phyloP scores from a whole-genome alignment of 805 yeast genomes.

The Wickerhamomyces strasburgensis region DNA sequence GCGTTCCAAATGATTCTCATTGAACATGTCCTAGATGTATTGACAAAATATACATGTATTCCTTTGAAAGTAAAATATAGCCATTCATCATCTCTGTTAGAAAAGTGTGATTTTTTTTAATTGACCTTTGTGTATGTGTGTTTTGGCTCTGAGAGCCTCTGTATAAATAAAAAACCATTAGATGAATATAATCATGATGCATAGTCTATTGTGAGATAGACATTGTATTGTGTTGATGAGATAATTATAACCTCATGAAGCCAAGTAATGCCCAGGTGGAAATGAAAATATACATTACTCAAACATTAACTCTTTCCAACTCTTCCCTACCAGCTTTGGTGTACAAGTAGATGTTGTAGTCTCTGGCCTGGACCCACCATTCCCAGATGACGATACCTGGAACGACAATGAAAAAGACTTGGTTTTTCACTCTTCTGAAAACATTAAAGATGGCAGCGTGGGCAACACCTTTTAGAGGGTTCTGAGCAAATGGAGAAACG shows the following conservation, averaged over 20 bases:
- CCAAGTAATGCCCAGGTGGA: too few relatives aligned
- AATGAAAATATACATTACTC: slow-evolving; percentile 9
- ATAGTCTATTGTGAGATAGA: slow-evolving; percentile 1
- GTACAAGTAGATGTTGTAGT: slow-evolving; percentile 89
- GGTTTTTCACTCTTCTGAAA: slow-evolving; percentile 89
- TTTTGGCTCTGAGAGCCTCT: too few relatives aligned
- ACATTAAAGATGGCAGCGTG: slow-evolving; percentile 87
- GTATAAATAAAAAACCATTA: background rate
- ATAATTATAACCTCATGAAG: too few relatives aligned
- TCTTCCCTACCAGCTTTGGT: slow-evolving; percentile 98
- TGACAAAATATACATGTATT: background rate
- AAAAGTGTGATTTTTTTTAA: background rate
- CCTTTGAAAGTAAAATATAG: background rate
- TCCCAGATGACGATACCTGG: slow-evolving; percentile 82
- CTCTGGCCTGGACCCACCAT: slow-evolving; percentile 83
- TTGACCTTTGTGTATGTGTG: background rate
- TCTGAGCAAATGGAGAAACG: slow-evolving; percentile 90
- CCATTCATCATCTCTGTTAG: background rate
- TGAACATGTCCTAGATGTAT: background rate
- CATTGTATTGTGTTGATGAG: slow-evolving; percentile 2
- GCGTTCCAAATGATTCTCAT: slow-evolving; percentile 62
- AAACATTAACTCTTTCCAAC: slow-evolving; percentile 57
- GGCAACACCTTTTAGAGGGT: slow-evolving; percentile 82
- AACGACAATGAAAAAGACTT: slow-evolving; percentile 67
- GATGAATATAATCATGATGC: background rate